Evolutionary conservation across 2,329 filamentous ascomycete species (phyloP), one percentile per base, ranked within the genome.

Genomic region (Xylariales sp.): DNA sequence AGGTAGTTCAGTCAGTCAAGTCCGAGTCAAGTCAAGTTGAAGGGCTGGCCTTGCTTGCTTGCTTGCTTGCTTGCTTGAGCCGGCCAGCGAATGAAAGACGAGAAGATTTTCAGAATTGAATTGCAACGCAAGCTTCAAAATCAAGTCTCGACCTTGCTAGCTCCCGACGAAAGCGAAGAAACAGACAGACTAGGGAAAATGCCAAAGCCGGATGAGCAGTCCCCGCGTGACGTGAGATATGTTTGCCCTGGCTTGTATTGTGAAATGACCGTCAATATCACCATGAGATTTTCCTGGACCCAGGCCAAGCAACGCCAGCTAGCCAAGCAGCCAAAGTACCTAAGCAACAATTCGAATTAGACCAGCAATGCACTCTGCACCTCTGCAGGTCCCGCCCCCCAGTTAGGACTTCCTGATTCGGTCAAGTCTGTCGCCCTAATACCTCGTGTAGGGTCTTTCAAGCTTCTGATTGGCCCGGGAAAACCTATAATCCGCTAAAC

Each of bases 221-320:
- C 58, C 64, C 63, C 49, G 61, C 59, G 62, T 34, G 58, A 45
- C 50, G 46, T 30, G 46, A 54, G 52, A 58, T 60, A 66, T 69
- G 64, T 65, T 69, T 69, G 69, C 58, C 46, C 30, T 34, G 32
- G 14, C 39, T 41, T 41, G 60, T 64, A 59, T 41, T 56, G 61
- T 43, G 57, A 62, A 52, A 49, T 56, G 46, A 63, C 55, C 59
- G 70, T 62, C 59, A 53, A 71, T 74, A 73, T 75, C 71, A 58
- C 74, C 71, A 72, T 77, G 69, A 75, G 74, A 75, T 77, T 77
- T 76, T 76, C 75, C 68, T 74, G 65, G 64, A 60, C 69, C 69
- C 72, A 56, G 62, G 55, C 59, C 63, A 55, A 57, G 50, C 64
- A 58, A 49, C 69, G 10, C 46, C 63, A 70, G 64, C 68, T 53